Evolutionary conservation across 2,329 filamentous ascomycete genomes (phyloP).

Genomic region (Lasiodiplodia sp.): DNA sequence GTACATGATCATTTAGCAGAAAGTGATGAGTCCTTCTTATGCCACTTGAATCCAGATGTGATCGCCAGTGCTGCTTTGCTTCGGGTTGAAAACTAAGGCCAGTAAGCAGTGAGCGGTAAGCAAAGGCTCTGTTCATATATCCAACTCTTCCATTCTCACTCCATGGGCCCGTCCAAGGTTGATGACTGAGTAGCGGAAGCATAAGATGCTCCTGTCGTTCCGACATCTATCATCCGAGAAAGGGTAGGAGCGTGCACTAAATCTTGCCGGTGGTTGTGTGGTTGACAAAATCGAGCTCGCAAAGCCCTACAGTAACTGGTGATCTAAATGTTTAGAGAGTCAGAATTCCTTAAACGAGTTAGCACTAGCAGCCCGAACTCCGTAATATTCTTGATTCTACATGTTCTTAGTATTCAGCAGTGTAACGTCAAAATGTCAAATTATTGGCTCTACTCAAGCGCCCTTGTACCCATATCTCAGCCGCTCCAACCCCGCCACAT

Average conservation of each 20-base stretch:
- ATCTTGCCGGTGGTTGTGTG: neutral
- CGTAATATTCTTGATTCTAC: neutral
- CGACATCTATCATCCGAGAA: neutral
- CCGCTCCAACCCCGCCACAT: constrained; percentile 56
- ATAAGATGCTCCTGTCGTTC: neutral
- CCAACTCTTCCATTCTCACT: no score
- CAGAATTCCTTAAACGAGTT: neutral
- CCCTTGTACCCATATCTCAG: constrained; percentile 30
- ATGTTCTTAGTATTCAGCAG: neutral
- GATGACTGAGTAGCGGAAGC: no score
- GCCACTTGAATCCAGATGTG: no score
- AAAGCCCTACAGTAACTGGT: neutral
- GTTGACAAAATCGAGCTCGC: neutral
- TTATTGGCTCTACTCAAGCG: neutral
- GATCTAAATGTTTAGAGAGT: neutral
- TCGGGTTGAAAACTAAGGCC: no score
- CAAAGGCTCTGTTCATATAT: no score
- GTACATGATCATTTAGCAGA: no score
- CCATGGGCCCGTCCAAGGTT: no score
- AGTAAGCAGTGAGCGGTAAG: no score
- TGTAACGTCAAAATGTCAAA: neutral
- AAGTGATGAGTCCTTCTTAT: no score
- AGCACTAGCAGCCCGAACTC: neutral
- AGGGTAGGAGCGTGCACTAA: neutral
- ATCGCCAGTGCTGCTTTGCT: no score